Conservation (phyloP, 208 protist genomes). For the Acanthamoeba royreba region DNA sequence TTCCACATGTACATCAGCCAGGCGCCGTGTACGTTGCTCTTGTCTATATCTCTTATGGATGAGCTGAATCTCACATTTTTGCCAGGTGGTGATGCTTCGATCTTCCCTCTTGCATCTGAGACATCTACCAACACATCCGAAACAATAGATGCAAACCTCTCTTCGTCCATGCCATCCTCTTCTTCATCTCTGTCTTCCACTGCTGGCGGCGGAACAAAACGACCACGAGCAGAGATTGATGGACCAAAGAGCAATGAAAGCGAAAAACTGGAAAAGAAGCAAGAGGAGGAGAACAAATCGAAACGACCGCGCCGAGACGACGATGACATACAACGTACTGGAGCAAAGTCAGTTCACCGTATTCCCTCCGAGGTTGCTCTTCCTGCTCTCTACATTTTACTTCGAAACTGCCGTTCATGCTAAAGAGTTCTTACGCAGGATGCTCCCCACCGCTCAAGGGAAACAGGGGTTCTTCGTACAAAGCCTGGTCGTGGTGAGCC, state of each 20-base stretch:
- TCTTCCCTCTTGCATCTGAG: neutral
- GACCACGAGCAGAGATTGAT: neutral
- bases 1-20: slow-evolving; percentile 63
- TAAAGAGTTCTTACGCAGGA: too few species aligned
- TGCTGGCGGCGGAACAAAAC: neutral
- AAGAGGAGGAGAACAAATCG: neutral
- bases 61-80: neutral
- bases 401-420: neutral
- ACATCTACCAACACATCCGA: neutral
- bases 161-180: neutral
- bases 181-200: neutral
- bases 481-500: slow-evolving; percentile 64
- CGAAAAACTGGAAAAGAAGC: neutral
- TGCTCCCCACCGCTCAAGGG: neutral
- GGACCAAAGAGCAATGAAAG: neutral
- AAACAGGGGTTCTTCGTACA: slow-evolving; percentile 12
- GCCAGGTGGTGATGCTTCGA: slow-evolving; percentile 56
- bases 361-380: neutral
- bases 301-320: neutral
- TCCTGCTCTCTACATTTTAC: neutral
- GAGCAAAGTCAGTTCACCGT: slow-evolving; percentile 41
- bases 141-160: neutral
- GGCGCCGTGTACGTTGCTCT: slow-evolving; percentile 39
- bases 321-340: slow-evolving; percentile 53
- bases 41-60: neutral